phyloP scores from a whole-genome alignment of 768 basidiomycete species.

The Trametes cingulata region DNA sequence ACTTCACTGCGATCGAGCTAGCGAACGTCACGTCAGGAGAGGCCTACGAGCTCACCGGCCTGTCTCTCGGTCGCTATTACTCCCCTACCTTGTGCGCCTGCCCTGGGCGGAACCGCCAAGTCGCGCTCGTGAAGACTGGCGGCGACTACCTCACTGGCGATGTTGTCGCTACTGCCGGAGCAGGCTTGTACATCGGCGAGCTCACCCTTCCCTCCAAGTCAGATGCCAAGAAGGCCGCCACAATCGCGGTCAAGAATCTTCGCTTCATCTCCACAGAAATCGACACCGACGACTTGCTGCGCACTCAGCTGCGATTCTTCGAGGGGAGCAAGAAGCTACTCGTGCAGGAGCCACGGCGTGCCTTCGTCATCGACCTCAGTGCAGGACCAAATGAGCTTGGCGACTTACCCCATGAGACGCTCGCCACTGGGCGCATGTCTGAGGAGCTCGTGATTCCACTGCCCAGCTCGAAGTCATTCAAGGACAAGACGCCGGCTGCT shows the following conservation, averaged over 20 bases:
- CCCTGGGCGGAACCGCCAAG: constrained; percentile 41
- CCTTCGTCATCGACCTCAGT: constrained; percentile 52
- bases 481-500: constrained; percentile 41
- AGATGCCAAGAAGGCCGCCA: constrained; percentile 21
- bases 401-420: constrained; percentile 46
- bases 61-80: constrained; percentile 67
- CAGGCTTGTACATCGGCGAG: constrained; percentile 66
- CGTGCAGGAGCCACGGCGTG: constrained; percentile 55
- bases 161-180: constrained; percentile 61
- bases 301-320: constrained; percentile 52
- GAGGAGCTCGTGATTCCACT: constrained; percentile 53
- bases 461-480: constrained; percentile 2
- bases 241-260: constrained; percentile 47
- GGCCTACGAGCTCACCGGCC: constrained; percentile 51
- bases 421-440: constrained; percentile 60
- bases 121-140: constrained; percentile 65
- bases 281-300: constrained; percentile 42
- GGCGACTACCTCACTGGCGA: constrained; percentile 63
- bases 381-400: constrained; percentile 47
- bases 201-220: constrained; percentile 47
- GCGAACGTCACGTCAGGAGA: constrained; percentile 48
- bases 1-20: constrained; percentile 66
- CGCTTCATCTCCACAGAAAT: constrained; percentile 56
- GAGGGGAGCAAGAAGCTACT: constrained; percentile 54
- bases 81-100: constrained; percentile 57